Evolutionary conservation across 1,284 basidiomycete genomes (phyloP).

Genomic region (Sanghuangporus sanghuang): DNA sequence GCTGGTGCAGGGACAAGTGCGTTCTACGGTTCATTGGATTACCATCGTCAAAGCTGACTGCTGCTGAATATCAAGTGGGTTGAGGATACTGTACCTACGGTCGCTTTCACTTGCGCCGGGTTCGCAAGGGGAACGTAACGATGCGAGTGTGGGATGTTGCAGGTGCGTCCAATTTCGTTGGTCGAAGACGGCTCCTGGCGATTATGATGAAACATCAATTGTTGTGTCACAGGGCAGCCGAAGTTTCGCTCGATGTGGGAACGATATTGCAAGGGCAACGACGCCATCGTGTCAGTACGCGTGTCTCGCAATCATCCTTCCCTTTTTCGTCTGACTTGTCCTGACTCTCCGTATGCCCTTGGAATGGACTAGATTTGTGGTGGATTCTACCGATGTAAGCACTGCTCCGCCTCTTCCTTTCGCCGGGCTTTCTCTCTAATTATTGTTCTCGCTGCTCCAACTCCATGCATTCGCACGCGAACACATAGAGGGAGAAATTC

Average conservation of each 20-base stretch:
- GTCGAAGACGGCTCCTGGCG: neutral
- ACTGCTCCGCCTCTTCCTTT: neutral
- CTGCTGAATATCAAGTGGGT: slow-evolving; percentile 55
- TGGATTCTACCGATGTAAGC: slow-evolving; percentile 83
- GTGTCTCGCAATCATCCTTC: slow-evolving; percentile 13
- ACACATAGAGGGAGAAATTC: slow-evolving; percentile 66
- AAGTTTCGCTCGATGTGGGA: slow-evolving; percentile 95
- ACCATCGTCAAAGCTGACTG: neutral
- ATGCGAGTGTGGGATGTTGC: slow-evolving; percentile 97
- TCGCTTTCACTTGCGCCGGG: slow-evolving; percentile 83
- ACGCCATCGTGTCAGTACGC: slow-evolving; percentile 82
- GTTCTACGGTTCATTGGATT: slow-evolving; percentile 18
- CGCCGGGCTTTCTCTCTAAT: neutral
- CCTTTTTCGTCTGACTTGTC: slow-evolving; percentile 2
- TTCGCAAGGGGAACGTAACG: slow-evolving; percentile 85
- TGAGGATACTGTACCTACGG: slow-evolving; percentile 91
- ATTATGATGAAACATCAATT: neutral
- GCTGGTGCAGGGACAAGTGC: slow-evolving; percentile 78
- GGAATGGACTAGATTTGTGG: slow-evolving; percentile 66
- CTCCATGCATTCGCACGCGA: neutral
- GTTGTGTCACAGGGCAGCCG: slow-evolving; percentile 64
- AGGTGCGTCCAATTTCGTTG: slow-evolving; percentile 34
- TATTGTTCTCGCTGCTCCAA: neutral
- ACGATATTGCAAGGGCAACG: slow-evolving; percentile 90
- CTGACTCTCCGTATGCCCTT: slow-evolving; percentile 12